Evolutionary conservation across 768 basidiomycete species (phyloP).

Genomic region (Termitomyces sp.): DNA sequence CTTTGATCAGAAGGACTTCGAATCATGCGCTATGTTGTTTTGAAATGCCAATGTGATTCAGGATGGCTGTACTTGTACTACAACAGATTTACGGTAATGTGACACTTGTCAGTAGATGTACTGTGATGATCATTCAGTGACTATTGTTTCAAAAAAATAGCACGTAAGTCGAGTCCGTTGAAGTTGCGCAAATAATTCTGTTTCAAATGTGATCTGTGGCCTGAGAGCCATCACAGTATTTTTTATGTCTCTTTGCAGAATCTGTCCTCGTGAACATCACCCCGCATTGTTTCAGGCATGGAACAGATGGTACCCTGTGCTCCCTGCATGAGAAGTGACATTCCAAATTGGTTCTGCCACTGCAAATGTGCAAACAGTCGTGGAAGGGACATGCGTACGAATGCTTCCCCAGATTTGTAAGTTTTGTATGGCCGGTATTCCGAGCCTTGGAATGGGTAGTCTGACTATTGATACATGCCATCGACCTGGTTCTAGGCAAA

Average conservation of each 20-base stretch:
- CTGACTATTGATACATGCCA: not conserved
- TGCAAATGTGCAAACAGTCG: constrained; percentile 9
- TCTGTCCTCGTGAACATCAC: constrained; percentile 11
- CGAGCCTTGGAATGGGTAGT: not conserved
- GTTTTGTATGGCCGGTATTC: not conserved
- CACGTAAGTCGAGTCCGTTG: not conserved
- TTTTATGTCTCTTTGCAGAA: constrained; percentile 14
- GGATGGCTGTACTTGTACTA: not conserved
- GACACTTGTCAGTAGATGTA: not conserved
- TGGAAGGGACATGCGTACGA: not conserved
- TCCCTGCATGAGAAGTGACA: constrained; percentile 8
- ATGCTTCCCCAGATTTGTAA: not conserved
- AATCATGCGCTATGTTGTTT: not conserved
- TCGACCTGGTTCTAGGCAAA: not conserved
- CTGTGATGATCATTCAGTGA: not conserved
- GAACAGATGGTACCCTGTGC: constrained; percentile 9
- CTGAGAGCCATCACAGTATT: not conserved
- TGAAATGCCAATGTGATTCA: not conserved
- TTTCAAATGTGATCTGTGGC: not conserved
- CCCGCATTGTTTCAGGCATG: constrained; percentile 11
- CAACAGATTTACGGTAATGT: not conserved
- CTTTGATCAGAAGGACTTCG: not conserved
- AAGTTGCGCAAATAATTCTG: not conserved
- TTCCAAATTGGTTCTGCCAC: constrained; percentile 4
- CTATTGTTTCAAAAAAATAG: not conserved